Evolutionary conservation across 768 basidiomycete species (phyloP), one percentile per base, ranked within the genome.

Genomic region (Lentinula boryana): DNA sequence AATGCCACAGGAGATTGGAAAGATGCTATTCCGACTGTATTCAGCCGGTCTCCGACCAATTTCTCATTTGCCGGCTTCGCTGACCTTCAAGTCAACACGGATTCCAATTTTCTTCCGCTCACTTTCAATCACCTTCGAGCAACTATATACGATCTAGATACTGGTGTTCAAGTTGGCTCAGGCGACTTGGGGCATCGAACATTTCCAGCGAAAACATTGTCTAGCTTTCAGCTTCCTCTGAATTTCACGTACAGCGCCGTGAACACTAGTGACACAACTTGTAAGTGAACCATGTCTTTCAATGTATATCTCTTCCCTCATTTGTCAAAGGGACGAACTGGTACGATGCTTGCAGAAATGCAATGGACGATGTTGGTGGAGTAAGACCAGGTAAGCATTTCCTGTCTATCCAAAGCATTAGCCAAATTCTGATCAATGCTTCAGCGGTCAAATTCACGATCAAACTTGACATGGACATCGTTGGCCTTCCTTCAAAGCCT

Each of bases 31-130:
- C 80, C 84, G 1, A 79, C 78, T 1, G 70, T 74, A 38, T 96
- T 98, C 82, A 54, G 41, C 38, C 84, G 91, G 61, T 71, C 78
- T 1, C 94, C 93, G 0, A 87, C 95, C 58, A 96, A 96, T 73
- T 98, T 96, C 73, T 84, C 88, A 38, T 98, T 98, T 79, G 83
- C 89, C 3, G 91, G 87, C 0, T 78, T 79, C 48, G 84, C 93
- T 16, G 79, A 87, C 21, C 76, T 98, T 10, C 82, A 92, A 73
- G 79, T 91, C 53, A 84, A 96, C 73, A 93, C 92, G 8, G 76
- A 74, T 13, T 74, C 75, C 66, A 95, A 90, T 67, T 90, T 84
- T 68, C 76, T 96, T 12, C 94, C 95, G 4, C 70, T 95, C 51
- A 85, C 81, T 40, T 87, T 95, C 75, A 83, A 76, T 40, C 75